Evolutionary conservation across 148 eudicot species (phyloP).

Genomic region (Cornus controversa): DNA sequence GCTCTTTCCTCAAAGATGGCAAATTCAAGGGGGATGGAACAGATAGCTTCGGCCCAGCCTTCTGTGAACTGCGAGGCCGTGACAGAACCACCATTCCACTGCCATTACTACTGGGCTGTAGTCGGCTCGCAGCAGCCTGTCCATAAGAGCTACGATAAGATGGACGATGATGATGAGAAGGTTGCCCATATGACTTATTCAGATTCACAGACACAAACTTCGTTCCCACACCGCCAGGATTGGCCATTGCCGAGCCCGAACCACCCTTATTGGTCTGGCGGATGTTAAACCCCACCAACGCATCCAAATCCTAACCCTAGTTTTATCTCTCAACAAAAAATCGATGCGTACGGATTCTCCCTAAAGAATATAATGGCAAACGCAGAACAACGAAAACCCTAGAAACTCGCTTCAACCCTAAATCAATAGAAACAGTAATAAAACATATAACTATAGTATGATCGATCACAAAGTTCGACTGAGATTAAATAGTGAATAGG

Average conservation of each 20-base stretch:
- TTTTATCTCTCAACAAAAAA: constrained; percentile 12
- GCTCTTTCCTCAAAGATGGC: constrained; percentile 91
- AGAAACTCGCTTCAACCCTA: constrained; percentile 24
- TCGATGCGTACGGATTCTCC: neutral
- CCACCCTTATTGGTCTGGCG: constrained; percentile 21
- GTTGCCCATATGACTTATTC: constrained; percentile 85
- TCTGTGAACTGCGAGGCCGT: constrained; percentile 63
- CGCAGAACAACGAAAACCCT: constrained; percentile 2
- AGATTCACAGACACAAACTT: constrained; percentile 84
- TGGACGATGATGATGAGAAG: constrained; percentile 35
- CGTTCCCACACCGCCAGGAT: constrained; percentile 58
- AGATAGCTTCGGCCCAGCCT: constrained; percentile 70
- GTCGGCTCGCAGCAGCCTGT: constrained; percentile 30
- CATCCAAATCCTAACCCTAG: constrained; percentile 46
- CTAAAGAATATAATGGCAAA: constrained; percentile 21
- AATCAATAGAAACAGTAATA: neutral
- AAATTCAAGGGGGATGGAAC: constrained; percentile 99
- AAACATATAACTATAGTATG: neutral
- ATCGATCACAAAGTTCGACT: neutral
- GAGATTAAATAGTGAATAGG: neutral
- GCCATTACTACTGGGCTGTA: constrained; percentile 33
- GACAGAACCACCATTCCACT: constrained; percentile 90
- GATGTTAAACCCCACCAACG: constrained; percentile 42
- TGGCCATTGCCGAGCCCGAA: constrained; percentile 68
- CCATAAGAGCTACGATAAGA: constrained; percentile 48